These are phyloP conservation scores for Platismatia glauca DNA, from an alignment of 495 filamentous ascomycete genomes.

Conservation along the genomic window DNA sequence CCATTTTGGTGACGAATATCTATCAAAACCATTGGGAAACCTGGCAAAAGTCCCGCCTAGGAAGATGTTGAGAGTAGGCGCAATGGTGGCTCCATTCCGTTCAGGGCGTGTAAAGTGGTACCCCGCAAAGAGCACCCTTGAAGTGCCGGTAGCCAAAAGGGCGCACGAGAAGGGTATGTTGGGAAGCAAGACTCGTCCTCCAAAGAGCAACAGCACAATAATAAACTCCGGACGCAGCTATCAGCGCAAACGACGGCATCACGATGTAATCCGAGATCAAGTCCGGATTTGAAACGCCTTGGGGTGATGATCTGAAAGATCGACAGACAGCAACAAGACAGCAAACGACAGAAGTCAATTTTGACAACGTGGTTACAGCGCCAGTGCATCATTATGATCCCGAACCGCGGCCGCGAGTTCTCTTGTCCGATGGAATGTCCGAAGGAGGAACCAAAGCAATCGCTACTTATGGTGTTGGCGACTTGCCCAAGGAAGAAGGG, in stretches of 20 bases:
- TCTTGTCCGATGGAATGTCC: not conserved
- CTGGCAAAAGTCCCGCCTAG: not conserved
- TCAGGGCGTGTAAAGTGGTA: not conserved
- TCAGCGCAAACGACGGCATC: not conserved
- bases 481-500: not conserved
- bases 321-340: not conserved
- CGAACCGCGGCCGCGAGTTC: slow-evolving; percentile 1
- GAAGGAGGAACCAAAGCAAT: not conserved
- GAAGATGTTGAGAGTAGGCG: not conserved
- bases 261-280: not conserved
- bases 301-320: not conserved
- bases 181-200: not conserved
- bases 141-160: not conserved
- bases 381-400: not conserved
- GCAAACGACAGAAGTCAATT: slow-evolving; percentile 10
- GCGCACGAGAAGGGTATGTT: not conserved
- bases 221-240: not conserved
- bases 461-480: not conserved
- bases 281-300: not conserved
- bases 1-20: not conserved
- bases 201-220: not conserved
- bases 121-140: not conserved
- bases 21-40: not conserved
- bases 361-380: not conserved
- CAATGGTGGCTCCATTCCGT: not conserved